Base-by-base conservation (phyloP, 2,329 filamentous ascomycete species). In the Aspergillus awamori region DNA sequence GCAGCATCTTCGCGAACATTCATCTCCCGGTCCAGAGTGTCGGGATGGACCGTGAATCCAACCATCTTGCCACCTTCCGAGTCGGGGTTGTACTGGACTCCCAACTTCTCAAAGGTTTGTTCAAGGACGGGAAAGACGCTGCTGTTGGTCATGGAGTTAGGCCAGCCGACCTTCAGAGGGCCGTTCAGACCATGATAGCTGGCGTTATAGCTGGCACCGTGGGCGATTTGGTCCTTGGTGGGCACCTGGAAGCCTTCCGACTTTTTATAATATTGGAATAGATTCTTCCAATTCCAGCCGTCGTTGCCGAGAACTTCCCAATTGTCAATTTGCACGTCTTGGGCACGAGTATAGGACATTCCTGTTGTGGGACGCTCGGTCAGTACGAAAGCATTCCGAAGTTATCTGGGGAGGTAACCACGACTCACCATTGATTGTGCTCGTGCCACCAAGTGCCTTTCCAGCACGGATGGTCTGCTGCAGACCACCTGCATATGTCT, bases 1-100 rank as follows among this genome's bases (percentile, higher is more conserved):
- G 79, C 81, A 15, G 82, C 79, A 67, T 84, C 82, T 57, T 79
- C 74, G n/a, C 81, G 77, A 5, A 79, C 69, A 58, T 77, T 70
- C 6, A 67, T 67, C 4, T 70, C 69, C 3, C 69, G 57, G 60
- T 83, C 72, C 13, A 82, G 39, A 2, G 79, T 83, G 61, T 74
- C 70, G 0, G 80, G 78, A 68, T 75, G 80, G 5, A 76, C 62
- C 17, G 72, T 74, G 59, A 79, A 80, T 5, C 82, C 82, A 17
- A 74, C 68, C 77, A 83, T 79, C 7, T 66, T 64, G 22, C 82
- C 81, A 5, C 73, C 74, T 62, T 83, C 81, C 3, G 75, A 63
- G 51, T 84, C 82, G n/a, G 64, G 58, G 20, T 78, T 82, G 60
- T 72, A 79, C 1, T 71, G 67, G 10, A 81, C 65, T 2, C 77